Conservation (phyloP, 495 filamentous ascomycete genomes). For the Acidiella bohemica region DNA sequence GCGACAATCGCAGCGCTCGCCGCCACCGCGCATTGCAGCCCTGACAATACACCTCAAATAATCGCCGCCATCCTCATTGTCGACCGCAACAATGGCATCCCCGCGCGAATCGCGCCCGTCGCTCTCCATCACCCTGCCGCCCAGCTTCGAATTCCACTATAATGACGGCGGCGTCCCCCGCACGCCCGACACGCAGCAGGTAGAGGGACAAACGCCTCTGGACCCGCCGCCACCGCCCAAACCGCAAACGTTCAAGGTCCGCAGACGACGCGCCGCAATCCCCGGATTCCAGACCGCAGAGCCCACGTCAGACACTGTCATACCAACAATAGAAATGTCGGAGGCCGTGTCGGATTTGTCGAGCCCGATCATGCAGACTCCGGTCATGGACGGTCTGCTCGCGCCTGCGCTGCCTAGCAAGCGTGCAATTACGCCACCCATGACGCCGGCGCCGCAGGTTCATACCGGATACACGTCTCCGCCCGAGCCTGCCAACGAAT, state of each 20-base stretch:
- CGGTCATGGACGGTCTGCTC: constrained; percentile 29
- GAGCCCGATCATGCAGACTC: constrained; percentile 16
- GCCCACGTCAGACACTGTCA: constrained; percentile 31
- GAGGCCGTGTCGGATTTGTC: constrained; percentile 20
- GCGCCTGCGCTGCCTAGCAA: constrained; percentile 35
- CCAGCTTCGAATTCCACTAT: constrained; percentile 51
- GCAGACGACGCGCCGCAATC: constrained; percentile 28
- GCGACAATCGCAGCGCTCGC: too few species aligned
- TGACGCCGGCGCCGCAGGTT: constrained; percentile 49
- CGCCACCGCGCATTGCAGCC: too few species aligned
- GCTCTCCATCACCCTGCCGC: constrained; percentile 50
- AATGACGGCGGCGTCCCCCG: constrained; percentile 38
- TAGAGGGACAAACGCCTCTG: constrained; percentile 29
- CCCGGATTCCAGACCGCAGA: constrained; percentile 23
- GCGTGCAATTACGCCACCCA: constrained; percentile 40
- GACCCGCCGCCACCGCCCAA: constrained; percentile 35
- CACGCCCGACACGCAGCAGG: constrained; percentile 41
- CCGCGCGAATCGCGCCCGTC: too few species aligned
- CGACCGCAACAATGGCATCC: constrained; percentile 6
- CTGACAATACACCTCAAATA: too few species aligned
- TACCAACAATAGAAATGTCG: constrained; percentile 52
- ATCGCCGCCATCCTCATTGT: constrained; percentile 3
- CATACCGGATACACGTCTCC: constrained; percentile 29
- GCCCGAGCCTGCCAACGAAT: constrained; percentile 17
- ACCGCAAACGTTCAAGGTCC: constrained; percentile 38